Base-by-base conservation (phyloP, 768 basidiomycete species). In the Bullera alba region DNA sequence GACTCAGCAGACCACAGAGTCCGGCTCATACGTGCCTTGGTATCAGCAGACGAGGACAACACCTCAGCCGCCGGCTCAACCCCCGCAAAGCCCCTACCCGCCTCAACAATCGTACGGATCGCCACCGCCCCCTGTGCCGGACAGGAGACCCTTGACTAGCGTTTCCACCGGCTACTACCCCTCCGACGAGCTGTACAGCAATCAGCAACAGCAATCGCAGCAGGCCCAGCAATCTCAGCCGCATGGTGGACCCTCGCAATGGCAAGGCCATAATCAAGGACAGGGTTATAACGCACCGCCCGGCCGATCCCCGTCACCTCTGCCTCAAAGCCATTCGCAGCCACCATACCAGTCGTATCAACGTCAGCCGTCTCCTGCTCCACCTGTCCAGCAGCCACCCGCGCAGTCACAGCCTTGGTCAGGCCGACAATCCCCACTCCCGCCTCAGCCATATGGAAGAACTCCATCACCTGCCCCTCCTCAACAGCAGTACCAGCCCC, bases 131-230 rank as follows among this genome's bases (percentile, higher is more conserved):
- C 53, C 60, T 25, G 50, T 58, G 7, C 56, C 57, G 8, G 42
- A 51, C 14, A 43, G 42, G 29, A 36, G 55, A 17, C 57, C 61
- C 1, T 36, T 46, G 5, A 58, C 58, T 1, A 51, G 48, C 28
- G 62, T 44, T 16, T 39, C 51, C 10, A 60, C 58, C 3, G 65
- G 65, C 12, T 67, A 67, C 27, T 67, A 67, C 28, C 65, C 65
- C 2, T 67, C 65, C 7, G 65, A 67, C 44, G 65, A 67, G 54
- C 56, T 67, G 19, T 67, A 67, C 32, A 54, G 41, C 2, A 35
- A 50, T 12, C 56, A 56, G 26, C 37, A 46, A 29, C n/a, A 37
- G 7, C 23, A 36, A 5, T 36, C 47, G 5, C 39, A 28, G 15
- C 37, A 44, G 17, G 12, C 42, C 10, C 60, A 60, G 22, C 53